Conservation (phyloP, 164 flowering plant species). For the Berberis vulgaris region DNA sequence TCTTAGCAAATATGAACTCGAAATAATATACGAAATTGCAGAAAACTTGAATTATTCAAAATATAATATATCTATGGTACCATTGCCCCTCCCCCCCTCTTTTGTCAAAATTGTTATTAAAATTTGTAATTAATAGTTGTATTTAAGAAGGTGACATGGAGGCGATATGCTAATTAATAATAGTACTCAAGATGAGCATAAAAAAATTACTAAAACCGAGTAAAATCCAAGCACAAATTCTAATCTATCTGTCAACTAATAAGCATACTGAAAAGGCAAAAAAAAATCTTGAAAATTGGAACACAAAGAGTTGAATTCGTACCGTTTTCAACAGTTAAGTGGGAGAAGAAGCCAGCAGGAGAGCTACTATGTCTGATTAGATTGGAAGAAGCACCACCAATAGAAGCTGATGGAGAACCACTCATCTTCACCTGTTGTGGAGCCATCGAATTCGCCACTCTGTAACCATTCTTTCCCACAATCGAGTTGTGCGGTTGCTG, state of each 20-base stretch:
- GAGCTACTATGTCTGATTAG: constrained; percentile 83
- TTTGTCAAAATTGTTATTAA: too few relatives aligned
- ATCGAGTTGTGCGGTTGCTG: neutral
- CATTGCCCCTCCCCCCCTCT: too few relatives aligned
- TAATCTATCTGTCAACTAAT: neutral
- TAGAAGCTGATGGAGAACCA: too few relatives aligned
- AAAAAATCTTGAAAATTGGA: neutral
- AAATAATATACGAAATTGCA: too few relatives aligned
- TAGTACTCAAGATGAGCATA: too few relatives aligned
- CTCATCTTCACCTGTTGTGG: constrained; percentile 26
- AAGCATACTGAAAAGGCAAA: neutral
- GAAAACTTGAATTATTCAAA: too few relatives aligned
- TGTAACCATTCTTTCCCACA: neutral
- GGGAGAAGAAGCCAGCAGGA: constrained; percentile 73
- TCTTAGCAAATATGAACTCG: too few relatives aligned
- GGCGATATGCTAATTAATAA: too few relatives aligned
- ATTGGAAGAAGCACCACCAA: constrained; percentile 25
- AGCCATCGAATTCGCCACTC: constrained; percentile 18
- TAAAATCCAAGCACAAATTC: neutral
- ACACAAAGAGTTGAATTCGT: neutral
- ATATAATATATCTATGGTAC: too few relatives aligned
- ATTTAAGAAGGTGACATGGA: too few relatives aligned
- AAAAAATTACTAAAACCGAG: too few relatives aligned
- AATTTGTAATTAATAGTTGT: too few relatives aligned
- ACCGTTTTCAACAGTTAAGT: constrained; percentile 40